phyloP scores from a whole-genome alignment of 495 filamentous ascomycete species.

The Penicillium salamii region DNA sequence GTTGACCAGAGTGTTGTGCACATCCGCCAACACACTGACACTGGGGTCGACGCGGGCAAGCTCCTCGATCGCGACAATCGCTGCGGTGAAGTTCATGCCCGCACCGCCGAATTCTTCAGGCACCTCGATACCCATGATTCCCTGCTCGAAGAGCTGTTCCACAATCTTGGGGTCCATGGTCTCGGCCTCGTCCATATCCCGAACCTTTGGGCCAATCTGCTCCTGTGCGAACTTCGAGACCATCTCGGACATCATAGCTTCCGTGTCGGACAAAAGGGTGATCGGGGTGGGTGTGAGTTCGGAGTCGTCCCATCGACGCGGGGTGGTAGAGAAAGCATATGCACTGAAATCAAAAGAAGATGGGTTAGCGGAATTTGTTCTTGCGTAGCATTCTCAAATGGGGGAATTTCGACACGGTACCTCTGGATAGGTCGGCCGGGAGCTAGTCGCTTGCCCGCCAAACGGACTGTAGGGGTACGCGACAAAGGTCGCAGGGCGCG shows the following conservation, averaged over 20 bases:
- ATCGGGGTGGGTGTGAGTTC: slow-evolving; percentile 86
- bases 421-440: slow-evolving; percentile 43
- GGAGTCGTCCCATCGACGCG: slow-evolving; percentile 58
- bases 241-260: slow-evolving; percentile 81
- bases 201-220: slow-evolving; percentile 84
- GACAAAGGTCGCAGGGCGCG: slow-evolving; percentile 67
- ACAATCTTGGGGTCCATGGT: slow-evolving; percentile 85
- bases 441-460: slow-evolving; percentile 42
- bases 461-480: slow-evolving; percentile 51
- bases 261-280: slow-evolving; percentile 86
- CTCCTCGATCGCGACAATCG: slow-evolving; percentile 96
- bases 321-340: slow-evolving; percentile 70
- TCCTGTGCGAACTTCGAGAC: slow-evolving; percentile 90
- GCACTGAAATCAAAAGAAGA: slow-evolving; percentile 34
- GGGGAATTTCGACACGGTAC: slow-evolving; percentile 14
- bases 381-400: not conserved
- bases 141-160: slow-evolving; percentile 94
- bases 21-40: slow-evolving; percentile 88
- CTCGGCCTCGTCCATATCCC: slow-evolving; percentile 98
- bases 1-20: slow-evolving; percentile 98
- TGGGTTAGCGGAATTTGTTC: not conserved
- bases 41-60: slow-evolving; percentile 91
- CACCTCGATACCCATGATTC: slow-evolving; percentile 95
- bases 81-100: slow-evolving; percentile 97
- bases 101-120: slow-evolving; percentile 95